phyloP scores from a whole-genome alignment of 164 flowering plant genomes.

The Protea cynaroides region DNA sequence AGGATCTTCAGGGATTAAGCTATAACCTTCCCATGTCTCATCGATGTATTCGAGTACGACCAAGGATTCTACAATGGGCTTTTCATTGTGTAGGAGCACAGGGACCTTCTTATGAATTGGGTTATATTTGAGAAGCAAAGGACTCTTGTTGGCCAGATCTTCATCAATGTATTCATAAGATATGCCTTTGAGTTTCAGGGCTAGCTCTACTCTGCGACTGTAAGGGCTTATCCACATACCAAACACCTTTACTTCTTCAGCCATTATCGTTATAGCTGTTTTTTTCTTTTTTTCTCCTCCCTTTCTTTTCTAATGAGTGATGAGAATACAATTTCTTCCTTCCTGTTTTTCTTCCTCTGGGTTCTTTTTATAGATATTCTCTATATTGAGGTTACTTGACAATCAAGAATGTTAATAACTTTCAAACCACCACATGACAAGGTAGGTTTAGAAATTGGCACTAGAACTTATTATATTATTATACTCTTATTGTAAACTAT shows the following conservation, averaged over 20 bases:
- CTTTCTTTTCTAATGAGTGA: too few species aligned
- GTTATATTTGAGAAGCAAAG: constrained; percentile 14
- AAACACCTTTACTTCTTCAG: constrained; percentile 25
- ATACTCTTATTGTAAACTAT: too few species aligned
- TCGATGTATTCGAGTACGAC: background rate
- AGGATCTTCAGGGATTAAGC: background rate
- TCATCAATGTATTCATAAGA: constrained; percentile 22
- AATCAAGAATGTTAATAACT: too few species aligned
- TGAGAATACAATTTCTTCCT: too few species aligned
- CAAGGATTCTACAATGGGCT: constrained; percentile 14
- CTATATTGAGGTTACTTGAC: too few species aligned
- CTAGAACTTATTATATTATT: too few species aligned
- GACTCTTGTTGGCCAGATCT: constrained; percentile 29
- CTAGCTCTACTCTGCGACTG: constrained; percentile 28
- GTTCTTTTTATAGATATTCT: too few species aligned
- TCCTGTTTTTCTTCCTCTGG: too few species aligned
- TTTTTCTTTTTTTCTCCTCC: too few species aligned
- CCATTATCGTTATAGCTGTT: background rate
- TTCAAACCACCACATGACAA: too few species aligned
- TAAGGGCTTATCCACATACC: constrained; percentile 23
- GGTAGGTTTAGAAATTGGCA: too few species aligned
- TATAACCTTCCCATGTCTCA: background rate
- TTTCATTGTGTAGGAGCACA: constrained; percentile 33
- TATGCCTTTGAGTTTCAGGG: constrained; percentile 31
- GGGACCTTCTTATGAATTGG: background rate